Evolutionary conservation across 345 rosid genomes (phyloP).

Genomic region (Brassica juncea): DNA sequence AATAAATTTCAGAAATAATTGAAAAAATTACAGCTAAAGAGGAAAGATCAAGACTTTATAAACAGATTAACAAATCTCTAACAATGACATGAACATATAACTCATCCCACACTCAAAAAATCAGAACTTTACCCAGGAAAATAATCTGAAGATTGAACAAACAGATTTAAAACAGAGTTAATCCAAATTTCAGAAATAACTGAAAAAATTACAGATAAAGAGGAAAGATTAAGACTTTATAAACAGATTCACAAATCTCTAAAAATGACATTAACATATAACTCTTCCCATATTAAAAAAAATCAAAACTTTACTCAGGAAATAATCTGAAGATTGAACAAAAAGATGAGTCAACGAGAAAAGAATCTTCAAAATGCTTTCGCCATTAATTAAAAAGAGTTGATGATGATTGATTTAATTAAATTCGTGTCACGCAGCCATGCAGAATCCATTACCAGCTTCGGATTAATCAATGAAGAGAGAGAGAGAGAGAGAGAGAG

Average conservation of each 20-base stretch:
- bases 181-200: not conserved
- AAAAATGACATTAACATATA: conserved; percentile 17
- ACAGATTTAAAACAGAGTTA: not conserved
- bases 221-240: conserved; percentile 5
- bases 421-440: conserved; percentile 12
- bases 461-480: conserved; percentile 10
- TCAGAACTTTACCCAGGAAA: not conserved
- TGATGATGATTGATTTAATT: not conserved
- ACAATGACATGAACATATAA: conserved; percentile 13
- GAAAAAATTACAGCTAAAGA: not conserved
- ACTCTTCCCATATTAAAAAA: not conserved
- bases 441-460: conserved; percentile 23
- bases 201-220: conserved; percentile 11
- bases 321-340: not conserved
- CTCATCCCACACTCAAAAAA: not conserved
- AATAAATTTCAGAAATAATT: not conserved
- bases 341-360: not conserved
- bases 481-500: not conserved
- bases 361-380: conserved; percentile 10
- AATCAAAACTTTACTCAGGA: not conserved
- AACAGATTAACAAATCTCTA: conserved; percentile 12
- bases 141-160: conserved; percentile 3
- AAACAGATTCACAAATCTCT: conserved; percentile 10
- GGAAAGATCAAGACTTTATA: not conserved
- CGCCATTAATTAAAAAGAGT: conserved; percentile 1